These are phyloP conservation scores for Karstenula rhodostoma DNA, from an alignment of 2,329 filamentous ascomycete species.

Conservation along the genomic window DNA sequence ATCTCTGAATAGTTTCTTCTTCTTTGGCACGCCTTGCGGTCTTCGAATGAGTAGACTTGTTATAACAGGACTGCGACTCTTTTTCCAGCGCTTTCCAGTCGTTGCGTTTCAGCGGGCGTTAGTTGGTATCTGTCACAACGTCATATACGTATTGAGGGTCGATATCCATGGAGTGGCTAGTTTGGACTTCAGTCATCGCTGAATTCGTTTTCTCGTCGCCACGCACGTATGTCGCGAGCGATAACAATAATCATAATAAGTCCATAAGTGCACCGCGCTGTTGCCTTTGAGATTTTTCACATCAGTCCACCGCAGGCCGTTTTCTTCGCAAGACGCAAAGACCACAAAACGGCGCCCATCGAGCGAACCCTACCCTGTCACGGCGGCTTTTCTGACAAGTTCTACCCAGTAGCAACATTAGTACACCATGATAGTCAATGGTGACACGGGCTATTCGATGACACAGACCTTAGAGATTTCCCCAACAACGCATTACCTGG, in stretches of 20 bases:
- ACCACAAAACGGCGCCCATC: not conserved
- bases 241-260: slow-evolving; percentile 2
- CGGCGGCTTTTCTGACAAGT: not conserved
- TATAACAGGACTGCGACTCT: not conserved
- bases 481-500: not conserved
- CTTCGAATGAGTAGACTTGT: not conserved
- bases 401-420: not conserved
- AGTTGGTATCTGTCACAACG: not conserved
- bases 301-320: not conserved
- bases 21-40: not conserved
- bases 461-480: not conserved
- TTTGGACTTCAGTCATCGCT: not conserved
- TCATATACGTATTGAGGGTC: slow-evolving; percentile 6
- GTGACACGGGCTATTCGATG: not conserved
- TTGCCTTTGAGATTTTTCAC: not conserved
- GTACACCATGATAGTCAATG: not conserved
- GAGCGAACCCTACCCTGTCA: not conserved
- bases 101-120: slow-evolving; percentile 15
- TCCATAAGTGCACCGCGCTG: not conserved
- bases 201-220: not conserved
- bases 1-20: not conserved
- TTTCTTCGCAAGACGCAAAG: not conserved
- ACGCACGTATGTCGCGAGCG: not conserved
- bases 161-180: slow-evolving; percentile 12
- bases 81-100: not conserved